Percentiles rank a stretch among this genome's conserved stretches.
Evolutionary conservation across 2,329 filamentous ascomycete genomes (phyloP).

Genomic region (Cercospora janseana): DNA sequence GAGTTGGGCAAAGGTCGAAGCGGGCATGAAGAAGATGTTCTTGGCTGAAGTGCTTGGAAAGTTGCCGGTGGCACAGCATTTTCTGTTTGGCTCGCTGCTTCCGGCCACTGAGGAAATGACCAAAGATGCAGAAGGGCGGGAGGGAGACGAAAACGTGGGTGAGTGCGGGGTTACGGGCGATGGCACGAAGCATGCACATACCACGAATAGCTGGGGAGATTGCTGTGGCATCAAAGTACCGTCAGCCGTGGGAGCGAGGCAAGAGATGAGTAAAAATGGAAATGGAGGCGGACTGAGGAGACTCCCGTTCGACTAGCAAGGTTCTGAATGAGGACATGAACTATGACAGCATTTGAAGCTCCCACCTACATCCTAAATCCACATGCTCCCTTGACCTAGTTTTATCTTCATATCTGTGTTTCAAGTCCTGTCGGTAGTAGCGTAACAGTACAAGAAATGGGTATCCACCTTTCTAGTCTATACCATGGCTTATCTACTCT

Average conservation of each 20-base stretch:
- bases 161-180: constrained; percentile 64
- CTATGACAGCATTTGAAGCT: not conserved
- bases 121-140: constrained; percentile 55
- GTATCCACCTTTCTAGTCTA: no score
- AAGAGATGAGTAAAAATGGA: constrained; percentile 77
- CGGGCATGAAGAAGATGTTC: constrained; percentile 96
- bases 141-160: constrained; percentile 49
- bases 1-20: constrained; percentile 88
- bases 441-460: no score
- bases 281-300: constrained; percentile 64
- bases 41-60: constrained; percentile 88
- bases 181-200: constrained; percentile 60
- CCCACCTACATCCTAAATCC: not conserved
- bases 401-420: no score
- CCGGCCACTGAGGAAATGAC: constrained; percentile 81
- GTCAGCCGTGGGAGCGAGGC: constrained; percentile 84
- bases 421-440: no score
- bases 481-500: no score
- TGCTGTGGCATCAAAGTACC: constrained; percentile 98
- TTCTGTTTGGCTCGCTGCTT: constrained; percentile 84
- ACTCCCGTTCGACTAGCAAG: constrained; percentile 71
- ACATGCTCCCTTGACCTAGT: no score
- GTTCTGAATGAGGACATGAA: not conserved
- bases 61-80: constrained; percentile 97
- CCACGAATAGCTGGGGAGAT: constrained; percentile 75